Percentiles rank a stretch among this genome's conserved stretches.
Evolutionary conservation across 139 green algal genomes (phyloP).

Genomic region (Chlorella vulgaris): DNA sequence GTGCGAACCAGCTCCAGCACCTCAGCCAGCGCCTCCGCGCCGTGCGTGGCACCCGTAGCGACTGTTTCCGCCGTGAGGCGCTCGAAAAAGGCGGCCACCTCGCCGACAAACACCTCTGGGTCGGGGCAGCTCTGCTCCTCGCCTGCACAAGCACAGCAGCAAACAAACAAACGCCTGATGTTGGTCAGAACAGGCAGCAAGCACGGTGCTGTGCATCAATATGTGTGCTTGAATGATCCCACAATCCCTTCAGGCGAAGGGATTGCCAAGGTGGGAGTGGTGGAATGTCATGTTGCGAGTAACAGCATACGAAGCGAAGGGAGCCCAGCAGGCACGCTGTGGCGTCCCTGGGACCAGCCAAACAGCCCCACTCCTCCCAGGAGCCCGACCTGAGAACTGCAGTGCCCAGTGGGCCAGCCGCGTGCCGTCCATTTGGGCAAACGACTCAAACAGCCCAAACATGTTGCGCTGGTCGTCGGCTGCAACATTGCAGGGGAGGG

Average conservation of each 20-base stretch:
- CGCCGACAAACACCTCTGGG: slow-evolving; percentile 64
- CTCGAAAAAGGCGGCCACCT: slow-evolving; percentile 63
- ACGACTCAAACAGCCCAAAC: slow-evolving; percentile 59
- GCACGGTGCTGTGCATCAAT: too few species aligned
- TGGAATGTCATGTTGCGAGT: too few species aligned
- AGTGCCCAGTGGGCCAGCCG: slow-evolving; percentile 70
- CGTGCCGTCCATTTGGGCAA: slow-evolving; percentile 70
- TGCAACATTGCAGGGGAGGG: neutral
- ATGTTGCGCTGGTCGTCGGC: slow-evolving; percentile 66
- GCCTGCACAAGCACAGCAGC: slow-evolving; percentile 31
- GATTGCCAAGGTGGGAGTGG: too few species aligned
- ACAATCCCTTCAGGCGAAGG: too few species aligned
- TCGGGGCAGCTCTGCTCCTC: slow-evolving; percentile 73
- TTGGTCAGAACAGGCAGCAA: neutral
- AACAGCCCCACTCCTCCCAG: neutral
- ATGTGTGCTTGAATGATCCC: too few species aligned
- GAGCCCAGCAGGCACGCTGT: too few species aligned
- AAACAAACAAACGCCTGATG: neutral
- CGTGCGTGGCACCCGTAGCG: slow-evolving; percentile 43
- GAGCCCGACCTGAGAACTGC: slow-evolving; percentile 74
- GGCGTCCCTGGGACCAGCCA: neutral
- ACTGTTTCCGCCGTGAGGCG: slow-evolving; percentile 5
- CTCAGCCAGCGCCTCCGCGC: slow-evolving; percentile 72
- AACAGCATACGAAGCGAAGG: too few species aligned
- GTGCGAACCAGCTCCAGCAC: slow-evolving; percentile 82